These are phyloP conservation scores for Juncus effusus DNA, from an alignment of 176 grass and related monocot species.

Conservation along the genomic window DNA sequence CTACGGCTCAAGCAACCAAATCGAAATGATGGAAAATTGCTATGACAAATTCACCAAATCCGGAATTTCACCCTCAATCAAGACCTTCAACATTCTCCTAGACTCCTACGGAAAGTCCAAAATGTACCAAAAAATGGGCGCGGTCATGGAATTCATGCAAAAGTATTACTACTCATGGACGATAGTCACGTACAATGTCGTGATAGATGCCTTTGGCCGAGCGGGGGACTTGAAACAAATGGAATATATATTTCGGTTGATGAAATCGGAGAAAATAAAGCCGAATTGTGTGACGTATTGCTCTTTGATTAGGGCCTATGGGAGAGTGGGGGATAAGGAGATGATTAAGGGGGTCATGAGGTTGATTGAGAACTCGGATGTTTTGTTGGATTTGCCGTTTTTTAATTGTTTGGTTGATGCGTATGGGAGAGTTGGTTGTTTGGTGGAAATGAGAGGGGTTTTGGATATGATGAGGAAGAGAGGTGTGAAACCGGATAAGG, in stretches of 20 bases:
- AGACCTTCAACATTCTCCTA: conserved; percentile 92
- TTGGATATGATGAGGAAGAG: conserved; percentile 74
- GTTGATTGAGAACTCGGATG: conserved; percentile 74
- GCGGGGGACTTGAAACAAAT: conserved; percentile 78
- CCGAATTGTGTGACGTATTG: conserved; percentile 91
- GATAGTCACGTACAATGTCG: conserved; percentile 88
- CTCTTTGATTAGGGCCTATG: conserved; percentile 83
- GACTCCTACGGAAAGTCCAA: conserved; percentile 94
- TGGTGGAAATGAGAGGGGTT: conserved; percentile 77
- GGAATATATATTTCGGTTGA: conserved; percentile 90
- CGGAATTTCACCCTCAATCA: conserved; percentile 79
- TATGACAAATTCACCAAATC: conserved; percentile 88
- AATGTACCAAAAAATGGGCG: conserved; percentile 96
- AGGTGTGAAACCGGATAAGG: conserved; percentile 57
- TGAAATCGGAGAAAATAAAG: conserved; percentile 95
- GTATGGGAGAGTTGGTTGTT: conserved; percentile 72
- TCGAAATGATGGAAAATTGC: conserved; percentile 88
- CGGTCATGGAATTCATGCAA: conserved; percentile 98
- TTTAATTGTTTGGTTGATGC: conserved; percentile 96
- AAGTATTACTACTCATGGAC: conserved; percentile 96
- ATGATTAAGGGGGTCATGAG: conserved; percentile 71
- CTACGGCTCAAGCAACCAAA: conserved; percentile 74
- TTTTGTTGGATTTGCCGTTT: conserved; percentile 79
- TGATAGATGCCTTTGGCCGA: conserved; percentile 91
- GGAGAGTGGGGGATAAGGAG: conserved; percentile 55